These are phyloP conservation scores for Zalaria obscura DNA, from an alignment of 2,329 filamentous ascomycete species.

Conservation along the genomic window DNA sequence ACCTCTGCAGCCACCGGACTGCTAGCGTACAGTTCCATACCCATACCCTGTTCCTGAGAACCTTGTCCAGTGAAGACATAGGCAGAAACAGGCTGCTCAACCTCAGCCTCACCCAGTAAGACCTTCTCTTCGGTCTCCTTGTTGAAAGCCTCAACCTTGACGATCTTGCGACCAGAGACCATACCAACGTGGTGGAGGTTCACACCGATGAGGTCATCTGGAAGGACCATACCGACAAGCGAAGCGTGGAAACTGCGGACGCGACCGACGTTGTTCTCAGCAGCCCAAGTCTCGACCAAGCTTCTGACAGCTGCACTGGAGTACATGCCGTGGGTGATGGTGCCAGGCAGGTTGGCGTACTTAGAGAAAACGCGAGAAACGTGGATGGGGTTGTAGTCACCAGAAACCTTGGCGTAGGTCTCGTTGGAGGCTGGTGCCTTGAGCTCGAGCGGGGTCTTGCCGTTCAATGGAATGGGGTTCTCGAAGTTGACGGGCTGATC, in stretches of 20 bases:
- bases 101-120: slow-evolving; percentile 84
- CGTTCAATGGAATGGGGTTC: slow-evolving; percentile 89
- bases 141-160: slow-evolving; percentile 95
- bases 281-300: slow-evolving; percentile 95
- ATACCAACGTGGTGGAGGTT: slow-evolving; percentile 95
- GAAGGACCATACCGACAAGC: slow-evolving; percentile 95
- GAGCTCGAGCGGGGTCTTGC: slow-evolving; percentile 75
- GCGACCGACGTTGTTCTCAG: slow-evolving; percentile 94
- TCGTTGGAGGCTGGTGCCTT: slow-evolving; percentile 93
- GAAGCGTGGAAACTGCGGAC: slow-evolving; percentile 95
- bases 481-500: slow-evolving; percentile 96
- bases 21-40: slow-evolving; percentile 94
- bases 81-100: slow-evolving; percentile 90
- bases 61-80: slow-evolving; percentile 98
- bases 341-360: slow-evolving; percentile 90
- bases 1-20: slow-evolving; percentile 92
- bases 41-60: slow-evolving; percentile 98
- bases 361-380: slow-evolving; percentile 92
- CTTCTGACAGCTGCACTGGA: slow-evolving; percentile 92
- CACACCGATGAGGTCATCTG: slow-evolving; percentile 88
- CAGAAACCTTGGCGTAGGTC: slow-evolving; percentile 92
- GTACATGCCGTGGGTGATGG: slow-evolving; percentile 99
- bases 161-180: slow-evolving; percentile 96
- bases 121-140: slow-evolving; percentile 95
- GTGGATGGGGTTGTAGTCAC: slow-evolving; percentile 98